Conservation (phyloP, 2,329 filamentous ascomycete genomes). For the Hymenoscyphus scutula region DNA sequence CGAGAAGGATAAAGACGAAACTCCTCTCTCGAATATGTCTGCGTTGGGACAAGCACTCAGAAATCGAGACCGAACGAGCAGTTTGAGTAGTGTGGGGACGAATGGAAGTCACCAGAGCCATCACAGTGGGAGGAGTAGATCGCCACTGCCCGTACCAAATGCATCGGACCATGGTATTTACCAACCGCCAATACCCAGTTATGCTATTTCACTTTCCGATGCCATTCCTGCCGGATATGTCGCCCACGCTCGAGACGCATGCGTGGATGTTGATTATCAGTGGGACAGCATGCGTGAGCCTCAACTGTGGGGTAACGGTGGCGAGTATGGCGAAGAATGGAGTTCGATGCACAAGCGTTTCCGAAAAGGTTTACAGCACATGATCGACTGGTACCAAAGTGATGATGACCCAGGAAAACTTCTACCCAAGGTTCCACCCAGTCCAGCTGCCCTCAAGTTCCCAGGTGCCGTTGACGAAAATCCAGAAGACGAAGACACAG, state of each 20-base stretch:
- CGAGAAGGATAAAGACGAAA: constrained; percentile 31
- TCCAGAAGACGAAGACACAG: constrained; percentile 59
- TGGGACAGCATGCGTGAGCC: constrained; percentile 89
- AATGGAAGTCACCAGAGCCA: constrained; percentile 27
- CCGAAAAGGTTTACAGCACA: constrained; percentile 70
- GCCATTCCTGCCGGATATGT: constrained; percentile 87
- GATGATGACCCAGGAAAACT: constrained; percentile 52
- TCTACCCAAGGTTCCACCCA: constrained; percentile 46
- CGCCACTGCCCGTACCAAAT: constrained; percentile 8
- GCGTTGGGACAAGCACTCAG: constrained; percentile 30
- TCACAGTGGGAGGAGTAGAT: constrained; percentile 9
- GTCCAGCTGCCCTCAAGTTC: constrained; percentile 38
- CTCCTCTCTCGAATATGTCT: constrained; percentile 28
- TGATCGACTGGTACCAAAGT: constrained; percentile 79
- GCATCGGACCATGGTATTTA: constrained; percentile 51
- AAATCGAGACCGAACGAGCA: constrained; percentile 36
- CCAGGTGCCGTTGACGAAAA: constrained; percentile 40
- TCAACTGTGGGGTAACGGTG: constrained; percentile 82
- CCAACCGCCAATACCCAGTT: constrained; percentile 73
- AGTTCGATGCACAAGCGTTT: constrained; percentile 91
- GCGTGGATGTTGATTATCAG: constrained; percentile 83
- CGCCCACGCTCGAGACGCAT: constrained; percentile 84
- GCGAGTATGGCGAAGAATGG: constrained; percentile 91
- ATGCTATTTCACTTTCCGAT: constrained; percentile 76
- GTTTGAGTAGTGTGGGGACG: constrained; percentile 34